phyloP scores from a whole-genome alignment of 164 flowering plant genomes.

The Liquidambar formosana region DNA sequence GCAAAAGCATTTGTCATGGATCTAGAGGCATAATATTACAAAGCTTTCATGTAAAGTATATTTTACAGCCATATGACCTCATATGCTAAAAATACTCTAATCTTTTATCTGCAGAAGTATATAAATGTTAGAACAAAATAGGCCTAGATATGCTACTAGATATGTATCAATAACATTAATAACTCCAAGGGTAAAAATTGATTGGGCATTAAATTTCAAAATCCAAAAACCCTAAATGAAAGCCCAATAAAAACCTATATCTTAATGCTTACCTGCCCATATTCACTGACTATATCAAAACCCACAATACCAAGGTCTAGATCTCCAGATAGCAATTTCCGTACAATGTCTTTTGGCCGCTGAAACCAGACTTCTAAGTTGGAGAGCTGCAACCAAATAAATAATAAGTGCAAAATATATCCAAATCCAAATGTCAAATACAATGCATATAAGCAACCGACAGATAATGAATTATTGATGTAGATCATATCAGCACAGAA shows the following conservation, averaged over 20 bases:
- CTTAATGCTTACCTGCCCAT: constrained; percentile 67
- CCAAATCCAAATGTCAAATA: no score
- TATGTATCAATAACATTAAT: neutral
- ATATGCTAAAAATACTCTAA: neutral
- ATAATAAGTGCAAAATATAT: no score
- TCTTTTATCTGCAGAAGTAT: neutral
- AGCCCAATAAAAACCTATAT: neutral
- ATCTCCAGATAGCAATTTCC: constrained; percentile 88
- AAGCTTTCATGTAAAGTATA: no score
- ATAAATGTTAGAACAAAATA: neutral
- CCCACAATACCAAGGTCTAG: constrained; percentile 96
- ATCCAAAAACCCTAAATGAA: neutral
- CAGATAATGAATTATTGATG: no score
- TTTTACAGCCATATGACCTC: no score
- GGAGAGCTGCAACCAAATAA: constrained; percentile 56
- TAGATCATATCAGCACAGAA: no score
- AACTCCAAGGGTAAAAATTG: neutral
- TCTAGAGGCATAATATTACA: no score
- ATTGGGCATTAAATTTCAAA: neutral
- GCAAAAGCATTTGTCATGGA: no score
- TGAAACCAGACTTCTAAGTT: constrained; percentile 97
- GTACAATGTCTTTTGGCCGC: constrained; percentile 84
- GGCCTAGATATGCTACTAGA: neutral
- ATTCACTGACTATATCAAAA: constrained; percentile 75
- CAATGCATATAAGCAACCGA: neutral